Evolutionary conservation across 352 stramenopile genomes (phyloP).

Genomic region (Phytophthora kernoviae): DNA sequence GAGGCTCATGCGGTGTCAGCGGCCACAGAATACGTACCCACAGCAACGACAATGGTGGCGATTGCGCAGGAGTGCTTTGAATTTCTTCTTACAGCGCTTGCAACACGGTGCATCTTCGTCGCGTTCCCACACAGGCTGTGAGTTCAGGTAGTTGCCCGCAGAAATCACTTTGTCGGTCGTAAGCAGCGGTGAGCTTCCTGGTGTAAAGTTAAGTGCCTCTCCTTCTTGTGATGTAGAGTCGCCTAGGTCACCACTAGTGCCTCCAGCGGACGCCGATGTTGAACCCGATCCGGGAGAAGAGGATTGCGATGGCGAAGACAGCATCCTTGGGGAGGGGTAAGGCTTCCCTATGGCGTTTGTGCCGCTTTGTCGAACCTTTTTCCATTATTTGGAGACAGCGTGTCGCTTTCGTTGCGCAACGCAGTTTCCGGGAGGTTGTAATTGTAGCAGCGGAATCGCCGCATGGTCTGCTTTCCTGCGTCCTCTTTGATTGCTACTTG

Average conservation of each 20-base stretch:
- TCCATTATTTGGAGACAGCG: slow-evolving; percentile 43
- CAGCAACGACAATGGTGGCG: slow-evolving; percentile 86
- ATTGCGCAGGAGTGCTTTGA: slow-evolving; percentile 83
- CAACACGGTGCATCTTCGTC: slow-evolving; percentile 84
- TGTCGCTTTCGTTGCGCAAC: slow-evolving; percentile 53
- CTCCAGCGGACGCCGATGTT: slow-evolving; percentile 30
- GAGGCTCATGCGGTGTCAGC: slow-evolving; percentile 85
- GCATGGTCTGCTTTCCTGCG: slow-evolving; percentile 56
- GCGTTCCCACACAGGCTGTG: slow-evolving; percentile 84
- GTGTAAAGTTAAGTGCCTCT: slow-evolving; percentile 49
- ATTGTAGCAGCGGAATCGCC: slow-evolving; percentile 79
- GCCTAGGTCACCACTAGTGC: slow-evolving; percentile 18
- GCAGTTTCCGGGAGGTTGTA: slow-evolving; percentile 77
- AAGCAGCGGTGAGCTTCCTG: slow-evolving; percentile 65
- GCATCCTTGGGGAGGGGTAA: slow-evolving; percentile 38
- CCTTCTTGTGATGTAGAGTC: slow-evolving; percentile 28
- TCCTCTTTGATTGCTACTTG: slow-evolving; percentile 74
- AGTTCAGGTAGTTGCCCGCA: slow-evolving; percentile 63
- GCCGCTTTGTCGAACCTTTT: slow-evolving; percentile 23
- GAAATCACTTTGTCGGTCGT: slow-evolving; percentile 75
- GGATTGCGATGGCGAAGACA: slow-evolving; percentile 40
- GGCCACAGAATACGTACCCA: slow-evolving; percentile 84
- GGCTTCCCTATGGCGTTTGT: slow-evolving; percentile 17
- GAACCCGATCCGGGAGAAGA: slow-evolving; percentile 38
- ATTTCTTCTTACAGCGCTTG: slow-evolving; percentile 91